phyloP scores from a whole-genome alignment of 208 protist species.

The Endotrypanum monterogeii region DNA sequence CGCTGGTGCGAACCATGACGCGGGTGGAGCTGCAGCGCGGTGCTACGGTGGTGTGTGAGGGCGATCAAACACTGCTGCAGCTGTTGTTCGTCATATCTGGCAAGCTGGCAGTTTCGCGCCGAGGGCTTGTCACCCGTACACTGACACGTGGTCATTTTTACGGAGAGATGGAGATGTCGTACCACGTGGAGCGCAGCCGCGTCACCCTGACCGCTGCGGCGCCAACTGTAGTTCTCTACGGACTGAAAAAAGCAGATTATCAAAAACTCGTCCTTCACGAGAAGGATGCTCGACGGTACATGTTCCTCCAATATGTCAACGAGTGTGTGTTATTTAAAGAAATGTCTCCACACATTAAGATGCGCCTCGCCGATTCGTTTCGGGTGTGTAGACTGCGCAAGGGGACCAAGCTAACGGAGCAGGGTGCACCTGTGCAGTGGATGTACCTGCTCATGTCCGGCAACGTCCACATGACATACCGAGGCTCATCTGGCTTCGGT shows the following conservation, averaged over 20 bases:
- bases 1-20: conserved; percentile 56
- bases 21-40: conserved; percentile 37
- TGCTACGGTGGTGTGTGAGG: conserved; percentile 47
- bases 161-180: conserved; percentile 60
- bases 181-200: conserved; percentile 39
- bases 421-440: conserved; percentile 65
- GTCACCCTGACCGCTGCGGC: conserved; percentile 44
- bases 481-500: not conserved
- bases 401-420: conserved; percentile 41
- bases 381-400: conserved; percentile 52
- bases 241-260: conserved; percentile 50
- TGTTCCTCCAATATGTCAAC: conserved; percentile 69
- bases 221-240: conserved; percentile 48
- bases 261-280: conserved; percentile 56
- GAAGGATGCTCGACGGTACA: conserved; percentile 37
- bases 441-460: conserved; percentile 82
- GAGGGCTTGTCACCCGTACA: conserved; percentile 39
- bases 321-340: conserved; percentile 42
- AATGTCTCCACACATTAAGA: conserved; percentile 42
- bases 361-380: conserved; percentile 59
- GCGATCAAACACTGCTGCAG: conserved; percentile 31
- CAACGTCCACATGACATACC: conserved; percentile 40
- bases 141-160: conserved; percentile 39
- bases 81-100: conserved; percentile 68
- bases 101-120: conserved; percentile 36